Evolutionary conservation across 306 rosid genomes (phyloP), one percentile per base, ranked within the genome.

Genomic region (Astragalus glycyphyllos): DNA sequence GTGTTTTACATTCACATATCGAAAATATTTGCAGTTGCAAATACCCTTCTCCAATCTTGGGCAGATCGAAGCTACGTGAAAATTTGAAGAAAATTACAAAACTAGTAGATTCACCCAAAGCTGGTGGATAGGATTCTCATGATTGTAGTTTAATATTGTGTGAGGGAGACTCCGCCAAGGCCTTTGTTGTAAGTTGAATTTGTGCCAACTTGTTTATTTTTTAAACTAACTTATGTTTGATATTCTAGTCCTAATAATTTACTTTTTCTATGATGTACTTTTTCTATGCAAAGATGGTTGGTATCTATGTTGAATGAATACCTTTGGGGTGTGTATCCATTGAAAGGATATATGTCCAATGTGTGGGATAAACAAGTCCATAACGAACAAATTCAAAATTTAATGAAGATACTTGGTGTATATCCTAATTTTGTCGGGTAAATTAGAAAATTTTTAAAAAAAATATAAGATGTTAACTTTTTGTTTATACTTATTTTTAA

Each of bases 101-200:
- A 83, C 87, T 94, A 11, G 97, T 89, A 53, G 98, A 94, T 74
- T 97, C 98, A 8, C 90, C 90, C 81, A 83, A 83, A 44, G 98
- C 97, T 15, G 96, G 98, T 34, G 89, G 97, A 46, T 87, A 55
- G 73, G 83, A 90, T 70, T 94, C 98, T 5, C 96, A 90, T 0
- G 82, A 83, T 64, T 94, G 98, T 74, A 94, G 97, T 54, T 80
- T 90, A 89, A 90, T 94, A 70, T 80, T 94, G 82, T 90, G 97
- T 0, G 98, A 94, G 82, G 98, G 98, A 75, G 98, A 94, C 79
- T 94, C 98, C 9, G 98, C 97, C 1, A 94, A 94, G 83, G 97
- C 98, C 55, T 96, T 94, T 76, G 97, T 97, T 4, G 98, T 90
- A 84, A 80, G 97, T 81, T 23, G 12, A 53, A 12, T 42, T 20